A percentile compares a stretch with the other conserved stretches of the same genome.
These are phyloP conservation scores for Ophiostoma sp. DNA, from an alignment of 2,329 filamentous ascomycete genomes.

Conservation along the genomic window DNA sequence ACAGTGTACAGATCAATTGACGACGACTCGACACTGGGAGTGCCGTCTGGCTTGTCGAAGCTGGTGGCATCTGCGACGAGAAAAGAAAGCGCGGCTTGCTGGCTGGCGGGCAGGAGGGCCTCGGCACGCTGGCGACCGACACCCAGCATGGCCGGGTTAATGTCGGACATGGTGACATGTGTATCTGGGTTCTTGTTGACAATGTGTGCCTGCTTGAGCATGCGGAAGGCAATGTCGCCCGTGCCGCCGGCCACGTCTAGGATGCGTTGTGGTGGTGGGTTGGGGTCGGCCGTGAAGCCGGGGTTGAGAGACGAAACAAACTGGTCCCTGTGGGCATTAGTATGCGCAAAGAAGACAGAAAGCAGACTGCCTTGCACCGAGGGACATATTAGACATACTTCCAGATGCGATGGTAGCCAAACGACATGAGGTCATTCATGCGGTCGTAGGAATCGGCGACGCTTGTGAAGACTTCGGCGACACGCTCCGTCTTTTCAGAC, in stretches of 20 bases:
- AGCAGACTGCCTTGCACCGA: not conserved
- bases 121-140: slow-evolving; percentile 78
- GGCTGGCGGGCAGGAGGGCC: slow-evolving; percentile 47
- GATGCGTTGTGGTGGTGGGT: slow-evolving; percentile 59
- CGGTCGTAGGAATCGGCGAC: slow-evolving; percentile 92
- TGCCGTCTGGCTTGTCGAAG: slow-evolving; percentile 42
- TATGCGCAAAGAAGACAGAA: not conserved
- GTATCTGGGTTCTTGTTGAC: slow-evolving; percentile 76
- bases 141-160: slow-evolving; percentile 89
- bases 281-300: slow-evolving; percentile 50
- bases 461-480: slow-evolving; percentile 87
- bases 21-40: slow-evolving; percentile 54
- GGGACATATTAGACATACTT: slow-evolving; percentile 48
- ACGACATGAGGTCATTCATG: slow-evolving; percentile 99
- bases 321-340: slow-evolving; percentile 56
- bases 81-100: slow-evolving; percentile 62
- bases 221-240: slow-evolving; percentile 94
- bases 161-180: slow-evolving; percentile 87
- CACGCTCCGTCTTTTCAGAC: slow-evolving; percentile 64
- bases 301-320: slow-evolving; percentile 91
- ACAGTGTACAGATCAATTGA: slow-evolving; percentile 95
- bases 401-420: slow-evolving; percentile 95
- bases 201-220: slow-evolving; percentile 79
- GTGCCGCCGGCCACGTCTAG: slow-evolving; percentile 96
- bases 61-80: slow-evolving; percentile 86